These are phyloP conservation scores for Delonix regia DNA, from an alignment of 306 rosid species.

Conservation along the genomic window DNA sequence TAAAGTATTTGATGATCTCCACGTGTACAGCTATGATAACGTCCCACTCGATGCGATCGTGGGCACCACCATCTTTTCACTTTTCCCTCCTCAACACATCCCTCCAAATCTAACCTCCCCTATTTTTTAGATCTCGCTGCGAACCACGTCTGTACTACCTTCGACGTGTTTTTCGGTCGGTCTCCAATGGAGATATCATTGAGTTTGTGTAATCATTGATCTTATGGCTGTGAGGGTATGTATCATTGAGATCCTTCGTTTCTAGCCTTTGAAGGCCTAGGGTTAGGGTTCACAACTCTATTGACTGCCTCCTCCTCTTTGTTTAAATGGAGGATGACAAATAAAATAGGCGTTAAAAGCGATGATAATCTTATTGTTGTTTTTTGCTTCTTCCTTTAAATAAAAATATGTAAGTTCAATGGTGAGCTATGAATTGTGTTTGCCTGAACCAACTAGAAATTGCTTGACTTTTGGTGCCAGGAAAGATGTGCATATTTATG, in stretches of 20 bases:
- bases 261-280: conserved; percentile 18
- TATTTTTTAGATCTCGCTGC: conserved; percentile 40
- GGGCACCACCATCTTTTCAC: conserved; percentile 33
- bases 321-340: too few species aligned
- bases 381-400: too few species aligned
- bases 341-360: too few species aligned
- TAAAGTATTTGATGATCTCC: background rate
- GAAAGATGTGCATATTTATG: background rate
- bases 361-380: too few species aligned
- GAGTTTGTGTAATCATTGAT: background rate
- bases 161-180: conserved; percentile 32
- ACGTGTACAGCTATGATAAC: conserved; percentile 43
- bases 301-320: background rate
- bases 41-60: conserved; percentile 30
- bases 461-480: background rate
- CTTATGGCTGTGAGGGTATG: conserved; percentile 12
- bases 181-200: background rate
- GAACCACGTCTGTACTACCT: conserved; percentile 27
- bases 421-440: conserved; percentile 17
- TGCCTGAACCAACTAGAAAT: background rate
- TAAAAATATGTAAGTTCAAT: too few species aligned
- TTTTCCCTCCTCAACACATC: background rate
- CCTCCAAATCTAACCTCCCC: conserved; percentile 15
- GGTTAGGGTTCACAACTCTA: conserved; percentile 12
- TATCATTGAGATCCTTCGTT: background rate